Base-by-base conservation (phyloP, 345 rosid genomes). In the Eucalyptus erythrocorys region DNA sequence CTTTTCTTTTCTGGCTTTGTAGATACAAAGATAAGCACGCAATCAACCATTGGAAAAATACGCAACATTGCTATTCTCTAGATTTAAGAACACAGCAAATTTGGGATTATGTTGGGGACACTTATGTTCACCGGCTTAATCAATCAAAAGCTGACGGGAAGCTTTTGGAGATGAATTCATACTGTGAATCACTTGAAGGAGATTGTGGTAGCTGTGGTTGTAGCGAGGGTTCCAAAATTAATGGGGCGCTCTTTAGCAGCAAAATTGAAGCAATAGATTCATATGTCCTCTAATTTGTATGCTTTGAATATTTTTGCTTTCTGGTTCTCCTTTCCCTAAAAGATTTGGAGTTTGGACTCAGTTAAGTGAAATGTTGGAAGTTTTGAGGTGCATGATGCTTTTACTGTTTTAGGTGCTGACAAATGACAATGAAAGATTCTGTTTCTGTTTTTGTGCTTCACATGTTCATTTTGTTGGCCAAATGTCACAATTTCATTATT, bases 21-120 rank as follows among this genome's bases (percentile, higher is more conserved):
- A 98, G 99, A 91, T 98, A 98, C 92, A 98, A 96, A 93, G 99
- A 97, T 92, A 95, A 97, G 86, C 99, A 97, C 88, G 98, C 97
- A 76, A 94, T 95, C 50, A 93, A 94, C 92, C 99, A 97, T 61
- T 95, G 99, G 98, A 94, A 97, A 93, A 94, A 97, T 89, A 95
- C 95, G 7, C 97, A 98, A 90, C 99, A 97, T 86, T 93, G 95
- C 88, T 98, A 98, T 90, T 97, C 98, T 87, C 96, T 98, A 86
- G 99, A 98, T 93, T 89, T 96, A 90, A 92, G 94, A 87, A 94
- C 99, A 64, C 98, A 96, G 71, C 99, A 98, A 92, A 98, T 98
- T 47, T 97, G 99, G 98, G 99, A 98, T 93, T 97, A 98, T 89
- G 98, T 95, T 88, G 98, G 99, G 87, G 99, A 98, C 91, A 94